Evolutionary conservation across 129 eudicot species (phyloP), one percentile per base, ranked within the genome.

Genomic region (Pulicaria dysenterica): DNA sequence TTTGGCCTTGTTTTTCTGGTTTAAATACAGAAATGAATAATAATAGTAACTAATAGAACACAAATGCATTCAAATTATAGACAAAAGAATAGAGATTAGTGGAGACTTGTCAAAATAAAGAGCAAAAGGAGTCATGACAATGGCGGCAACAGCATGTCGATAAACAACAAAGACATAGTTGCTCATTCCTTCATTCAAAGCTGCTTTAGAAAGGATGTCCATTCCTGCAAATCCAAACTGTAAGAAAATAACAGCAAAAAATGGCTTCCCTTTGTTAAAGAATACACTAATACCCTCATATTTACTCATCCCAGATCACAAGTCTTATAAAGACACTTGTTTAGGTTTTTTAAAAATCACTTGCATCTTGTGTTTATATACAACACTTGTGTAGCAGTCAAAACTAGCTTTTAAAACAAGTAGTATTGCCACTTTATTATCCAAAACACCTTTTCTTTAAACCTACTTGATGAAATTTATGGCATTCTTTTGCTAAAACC

Each of bases 51-150:
- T 34, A 58, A 72, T 7, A 13, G 6, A 63, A 46, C 57, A 63
- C 63, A 11, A 49, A 51, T 49, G 34, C 3, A 40, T 62, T 39
- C 19, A 53, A 40, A 42, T 8, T 5, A 5, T 19, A 43, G n/a
- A 72, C 8, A 53, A 37, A 39, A 48, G 38, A 55, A 47, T 7
- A 58, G 74, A 64, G 53, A 57, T 31, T 15, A 36, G 19, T 36
- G n/a, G 12, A 49, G 8, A 87, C 93, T 74, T 88, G 58, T 88
- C 94, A 1, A 88, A 17, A 31, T 82, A 6, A 7, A 80, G 3
- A n/a, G 90, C 94, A 19, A 82, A 88, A 64, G 94, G 94, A 24
- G 90, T 84, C 47, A 83, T 78, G 58, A 79, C 80, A 53, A 82
- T 55, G 8, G 82, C 56, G 42, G 94, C 90, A 74, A 80, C 72